A percentile compares a stretch with the other conserved stretches of the same genome.
Evolutionary conservation across 805 yeast genomes (phyloP).

Genomic region (Cyberlindnera subsufficiens): DNA sequence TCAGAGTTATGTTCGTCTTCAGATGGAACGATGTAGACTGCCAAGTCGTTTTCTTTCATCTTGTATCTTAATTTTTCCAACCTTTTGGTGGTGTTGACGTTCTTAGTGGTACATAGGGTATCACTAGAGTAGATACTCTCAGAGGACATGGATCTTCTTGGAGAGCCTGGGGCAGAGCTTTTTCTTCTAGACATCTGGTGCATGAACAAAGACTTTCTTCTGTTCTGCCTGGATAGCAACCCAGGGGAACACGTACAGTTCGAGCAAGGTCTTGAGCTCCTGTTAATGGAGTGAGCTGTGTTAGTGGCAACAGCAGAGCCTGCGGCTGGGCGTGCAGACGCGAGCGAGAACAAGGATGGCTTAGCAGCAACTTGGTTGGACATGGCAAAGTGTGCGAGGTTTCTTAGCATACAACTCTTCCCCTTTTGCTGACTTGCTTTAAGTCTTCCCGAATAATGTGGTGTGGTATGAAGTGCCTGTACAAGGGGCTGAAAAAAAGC

Average conservation of each 20-base stretch:
- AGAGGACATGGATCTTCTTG: conserved; percentile 23
- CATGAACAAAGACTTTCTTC: conserved; percentile 51
- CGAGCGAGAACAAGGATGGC: conserved; percentile 38
- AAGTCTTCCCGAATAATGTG: too few relatives aligned
- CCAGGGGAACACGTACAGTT: conserved; percentile 88
- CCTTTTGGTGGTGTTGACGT: conserved; percentile 54
- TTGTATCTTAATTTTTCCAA: conserved; percentile 52
- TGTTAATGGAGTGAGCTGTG: conserved; percentile 14
- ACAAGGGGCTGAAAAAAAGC: too few relatives aligned
- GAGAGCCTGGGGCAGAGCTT: conserved; percentile 17
- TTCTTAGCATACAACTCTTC: conserved; percentile 5
- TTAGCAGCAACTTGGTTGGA: conserved; percentile 29
- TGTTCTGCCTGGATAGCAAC: conserved; percentile 57
- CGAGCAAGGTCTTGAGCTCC: conserved; percentile 48
- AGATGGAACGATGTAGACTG: conserved; percentile 73
- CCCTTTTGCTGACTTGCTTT: too few relatives aligned
- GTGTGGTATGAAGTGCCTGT: too few relatives aligned
- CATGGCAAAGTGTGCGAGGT: conserved; percentile 12
- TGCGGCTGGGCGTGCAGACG: conserved; percentile 21
- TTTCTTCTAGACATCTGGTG: conserved; percentile 31
- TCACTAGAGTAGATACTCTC: conserved; percentile 34
- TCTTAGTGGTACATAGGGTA: conserved; percentile 31
- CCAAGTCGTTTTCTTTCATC: conserved; percentile 60
- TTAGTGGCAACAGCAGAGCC: conserved; percentile 6
- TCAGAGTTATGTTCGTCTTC: conserved; percentile 95